Base-by-base conservation (phyloP, 2,329 filamentous ascomycete species). In the Fusarium veterinarium region DNA sequence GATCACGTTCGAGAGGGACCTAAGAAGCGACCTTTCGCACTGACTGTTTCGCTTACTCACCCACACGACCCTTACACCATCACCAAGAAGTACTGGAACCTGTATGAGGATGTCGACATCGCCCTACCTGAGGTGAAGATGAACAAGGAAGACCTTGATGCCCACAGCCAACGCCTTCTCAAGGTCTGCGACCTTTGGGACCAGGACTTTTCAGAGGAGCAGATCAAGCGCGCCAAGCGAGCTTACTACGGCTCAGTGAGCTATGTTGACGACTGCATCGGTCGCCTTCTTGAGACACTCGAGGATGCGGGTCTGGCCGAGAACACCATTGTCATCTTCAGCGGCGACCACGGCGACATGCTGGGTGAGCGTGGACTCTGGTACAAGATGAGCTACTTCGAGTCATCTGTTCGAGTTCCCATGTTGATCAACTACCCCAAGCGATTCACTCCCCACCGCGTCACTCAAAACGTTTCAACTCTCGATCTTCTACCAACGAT, bases 371-470 rank as follows among this genome's bases (percentile, higher is more conserved):
- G 94, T 59, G 93, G 93, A 10, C 85, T 98, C 51, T 98, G 95
- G 95, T 95, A 97, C 86, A 98, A 98, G 88, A 98, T 98, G 95
- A 94, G 91, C 79, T 98, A 96, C 88, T 97, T 95, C 78, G 95
- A 98, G 87, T 92, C 92, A 44, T 97, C 94, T 17, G 94, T 94
- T 49, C 92, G 95, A 33, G 95, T 98, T 28, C 95, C 95, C 3
- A 91, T 98, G 80, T 86, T 98, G 73, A 88, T 97, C 80, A 92
- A 94, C 81, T 91, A 95, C 77, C 95, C 95, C 31, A 87, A 91
- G 76, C 88, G 87, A 69, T 97, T 95, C 81, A 80, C 86, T 19
- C 91, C 95, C 37, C 94, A 91, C 84, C 92, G 91, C 38, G 92
- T 98, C 33, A 87, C 88, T 23, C 87, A 95, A 81, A 97, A 95